Conservation (phyloP, 2,329 filamentous ascomycete species). For the Botrytis tulipae region DNA sequence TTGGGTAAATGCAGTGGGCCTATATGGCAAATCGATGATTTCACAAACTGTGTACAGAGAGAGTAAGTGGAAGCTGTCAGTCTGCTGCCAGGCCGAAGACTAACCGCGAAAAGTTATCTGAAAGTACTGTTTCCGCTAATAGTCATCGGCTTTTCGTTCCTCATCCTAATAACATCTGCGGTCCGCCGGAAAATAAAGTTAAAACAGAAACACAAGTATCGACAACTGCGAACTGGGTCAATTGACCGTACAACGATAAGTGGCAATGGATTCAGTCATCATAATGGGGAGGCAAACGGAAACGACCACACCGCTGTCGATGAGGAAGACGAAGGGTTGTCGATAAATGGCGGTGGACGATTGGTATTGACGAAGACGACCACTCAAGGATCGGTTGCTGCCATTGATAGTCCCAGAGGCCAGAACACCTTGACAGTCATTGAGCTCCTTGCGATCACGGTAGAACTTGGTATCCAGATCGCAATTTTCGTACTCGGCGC, state of each 20-base stretch:
- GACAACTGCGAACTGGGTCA: constrained; percentile 48
- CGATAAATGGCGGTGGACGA: constrained; percentile 57
- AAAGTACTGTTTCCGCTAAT: constrained; percentile 76
- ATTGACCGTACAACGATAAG: constrained; percentile 40
- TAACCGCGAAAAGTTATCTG: constrained; percentile 59
- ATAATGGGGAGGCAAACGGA: constrained; percentile 18
- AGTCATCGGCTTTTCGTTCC: constrained; percentile 66
- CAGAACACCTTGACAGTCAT: constrained; percentile 68
- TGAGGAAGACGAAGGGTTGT: constrained; percentile 58
- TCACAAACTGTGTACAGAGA: constrained; percentile 60
- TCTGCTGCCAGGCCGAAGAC: neutral
- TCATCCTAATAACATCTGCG: constrained; percentile 61
- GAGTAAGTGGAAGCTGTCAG: constrained; percentile 55
- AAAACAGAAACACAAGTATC: constrained; percentile 57
- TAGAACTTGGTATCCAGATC: constrained; percentile 67
- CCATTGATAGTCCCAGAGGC: constrained; percentile 72
- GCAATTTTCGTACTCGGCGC: constrained; percentile 59
- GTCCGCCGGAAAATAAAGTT: constrained; percentile 52
- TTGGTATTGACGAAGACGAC: constrained; percentile 58
- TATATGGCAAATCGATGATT: constrained; percentile 62
- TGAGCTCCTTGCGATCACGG: constrained; percentile 73
- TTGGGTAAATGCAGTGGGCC: constrained; percentile 37
- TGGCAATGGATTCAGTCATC: constrained; percentile 14
- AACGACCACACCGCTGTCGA: constrained; percentile 38
- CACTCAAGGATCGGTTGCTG: constrained; percentile 63